These are phyloP conservation scores for Mycena crocata DNA, from an alignment of 768 basidiomycete genomes.

Conservation along the genomic window DNA sequence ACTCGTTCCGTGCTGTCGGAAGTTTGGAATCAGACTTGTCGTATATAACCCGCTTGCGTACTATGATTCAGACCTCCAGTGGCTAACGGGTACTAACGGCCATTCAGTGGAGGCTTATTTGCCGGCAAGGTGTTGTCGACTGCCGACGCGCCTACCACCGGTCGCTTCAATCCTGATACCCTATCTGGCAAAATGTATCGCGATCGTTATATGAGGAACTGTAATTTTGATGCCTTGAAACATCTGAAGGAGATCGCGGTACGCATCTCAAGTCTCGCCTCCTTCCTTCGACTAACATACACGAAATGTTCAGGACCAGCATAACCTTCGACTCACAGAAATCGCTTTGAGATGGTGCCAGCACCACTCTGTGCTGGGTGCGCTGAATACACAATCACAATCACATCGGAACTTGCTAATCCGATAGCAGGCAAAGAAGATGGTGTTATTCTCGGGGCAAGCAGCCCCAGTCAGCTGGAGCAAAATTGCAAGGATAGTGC, in stretches of 20 bases:
- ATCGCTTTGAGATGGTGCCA: conserved; percentile 65
- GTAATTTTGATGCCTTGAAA: conserved; percentile 57
- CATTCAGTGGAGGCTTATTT: conserved; percentile 55
- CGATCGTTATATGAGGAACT: conserved; percentile 55
- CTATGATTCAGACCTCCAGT: too few relatives aligned
- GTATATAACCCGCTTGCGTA: conserved; percentile 61
- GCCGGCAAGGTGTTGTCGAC: conserved; percentile 56
- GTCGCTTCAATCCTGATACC: conserved; percentile 55
- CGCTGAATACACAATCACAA: neutral
- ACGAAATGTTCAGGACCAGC: conserved; percentile 49
- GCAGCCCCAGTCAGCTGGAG: conserved; percentile 56
- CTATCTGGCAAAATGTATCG: conserved; percentile 58
- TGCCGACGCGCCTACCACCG: conserved; percentile 47
- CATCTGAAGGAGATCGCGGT: conserved; percentile 55
- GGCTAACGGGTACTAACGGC: neutral
- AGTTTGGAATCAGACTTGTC: conserved; percentile 58
- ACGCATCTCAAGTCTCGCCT: conserved; percentile 26
- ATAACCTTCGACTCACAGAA: conserved; percentile 58
- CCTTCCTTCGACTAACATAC: neutral
- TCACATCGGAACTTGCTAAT: neutral
- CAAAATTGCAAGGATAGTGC: conserved; percentile 58
- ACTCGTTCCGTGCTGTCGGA: conserved; percentile 60
- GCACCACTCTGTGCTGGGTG: conserved; percentile 56
- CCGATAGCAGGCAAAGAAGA: conserved; percentile 41
- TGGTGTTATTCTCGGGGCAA: conserved; percentile 63